Conservation (phyloP, 805 yeast genomes). For the Kluyveromyces starmeri region DNA sequence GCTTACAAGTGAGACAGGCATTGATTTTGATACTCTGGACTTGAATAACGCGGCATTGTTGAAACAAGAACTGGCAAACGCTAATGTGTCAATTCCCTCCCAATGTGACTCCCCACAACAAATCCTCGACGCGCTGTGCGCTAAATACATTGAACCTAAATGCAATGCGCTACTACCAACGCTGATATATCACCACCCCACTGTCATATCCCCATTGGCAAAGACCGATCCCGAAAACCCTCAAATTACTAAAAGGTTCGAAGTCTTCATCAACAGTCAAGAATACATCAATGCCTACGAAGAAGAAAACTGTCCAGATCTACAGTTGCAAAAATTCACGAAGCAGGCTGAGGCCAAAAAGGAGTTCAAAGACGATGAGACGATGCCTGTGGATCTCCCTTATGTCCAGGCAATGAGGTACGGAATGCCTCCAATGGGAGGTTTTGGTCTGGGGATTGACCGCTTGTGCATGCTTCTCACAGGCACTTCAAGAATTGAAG, state of each 20-base stretch:
- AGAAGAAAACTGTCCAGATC: slow-evolving; percentile 84
- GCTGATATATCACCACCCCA: slow-evolving; percentile 75
- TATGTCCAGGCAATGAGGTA: slow-evolving; percentile 75
- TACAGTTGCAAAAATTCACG: slow-evolving; percentile 55
- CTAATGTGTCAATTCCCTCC: slow-evolving; percentile 12
- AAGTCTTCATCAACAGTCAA: slow-evolving; percentile 66
- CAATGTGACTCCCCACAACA: slow-evolving; percentile 44
- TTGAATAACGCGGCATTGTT: slow-evolving; percentile 21
- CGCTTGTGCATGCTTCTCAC: slow-evolving; percentile 74
- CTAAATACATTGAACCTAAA: slow-evolving; percentile 54
- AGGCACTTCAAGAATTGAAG: slow-evolving; percentile 57
- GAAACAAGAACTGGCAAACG: slow-evolving; percentile 2
- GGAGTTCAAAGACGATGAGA: slow-evolving; percentile 48
- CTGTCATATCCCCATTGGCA: slow-evolving; percentile 78
- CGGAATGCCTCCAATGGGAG: slow-evolving; percentile 97
- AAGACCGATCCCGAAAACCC: slow-evolving; percentile 43
- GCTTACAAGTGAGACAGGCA: slow-evolving; percentile 16
- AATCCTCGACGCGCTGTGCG: slow-evolving; percentile 56
- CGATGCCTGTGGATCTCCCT: slow-evolving; percentile 59
- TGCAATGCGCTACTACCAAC: slow-evolving; percentile 48
- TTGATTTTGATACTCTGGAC: slow-evolving; percentile 23
- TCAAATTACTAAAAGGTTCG: slow-evolving; percentile 61
- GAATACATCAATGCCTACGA: slow-evolving; percentile 93
- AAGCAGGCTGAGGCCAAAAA: slow-evolving; percentile 44
- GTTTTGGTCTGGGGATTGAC: slow-evolving; percentile 95